Evolutionary conservation across 441 rosid genomes (phyloP).

Genomic region (Gossypium trilobum): DNA sequence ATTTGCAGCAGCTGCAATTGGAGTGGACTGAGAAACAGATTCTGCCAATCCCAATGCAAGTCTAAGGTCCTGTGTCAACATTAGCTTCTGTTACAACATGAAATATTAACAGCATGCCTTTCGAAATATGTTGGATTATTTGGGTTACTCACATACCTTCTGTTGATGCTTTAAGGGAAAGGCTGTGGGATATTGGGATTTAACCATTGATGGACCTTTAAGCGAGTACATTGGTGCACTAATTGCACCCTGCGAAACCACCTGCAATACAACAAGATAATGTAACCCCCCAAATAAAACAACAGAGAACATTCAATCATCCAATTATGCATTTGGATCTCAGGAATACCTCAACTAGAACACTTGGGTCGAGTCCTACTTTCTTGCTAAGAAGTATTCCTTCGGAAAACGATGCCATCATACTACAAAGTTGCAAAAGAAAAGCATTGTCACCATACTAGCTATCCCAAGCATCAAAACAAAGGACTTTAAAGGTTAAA

Average conservation of each 20-base stretch:
- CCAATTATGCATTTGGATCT: constrained; percentile 3
- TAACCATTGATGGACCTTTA: constrained; percentile 81
- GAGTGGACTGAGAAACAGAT: constrained; percentile 75
- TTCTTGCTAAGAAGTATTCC: constrained; percentile 74
- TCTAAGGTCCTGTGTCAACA: constrained; percentile 68
- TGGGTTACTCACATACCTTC: constrained; percentile 45
- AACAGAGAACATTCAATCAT: neutral
- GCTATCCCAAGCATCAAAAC: constrained; percentile 8
- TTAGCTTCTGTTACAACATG: constrained; percentile 7
- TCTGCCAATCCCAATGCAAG: constrained; percentile 85
- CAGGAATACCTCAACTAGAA: constrained; percentile 60
- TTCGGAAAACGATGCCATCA: constrained; percentile 90
- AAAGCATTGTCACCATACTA: neutral
- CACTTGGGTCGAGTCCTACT: constrained; percentile 76
- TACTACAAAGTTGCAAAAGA: constrained; percentile 35
- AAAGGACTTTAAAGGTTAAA: neutral
- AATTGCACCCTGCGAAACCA: constrained; percentile 80
- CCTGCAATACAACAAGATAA: constrained; percentile 34
- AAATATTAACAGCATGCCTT: neutral
- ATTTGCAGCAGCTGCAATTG: constrained; percentile 78
- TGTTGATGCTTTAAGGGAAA: constrained; percentile 93
- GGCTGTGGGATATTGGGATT: constrained; percentile 69
- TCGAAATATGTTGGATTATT: neutral
- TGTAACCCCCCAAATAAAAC: neutral
- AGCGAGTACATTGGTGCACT: constrained; percentile 76